Base-by-base conservation (phyloP, 2,329 filamentous ascomycete genomes). In the Ramularia collo-cygni region DNA sequence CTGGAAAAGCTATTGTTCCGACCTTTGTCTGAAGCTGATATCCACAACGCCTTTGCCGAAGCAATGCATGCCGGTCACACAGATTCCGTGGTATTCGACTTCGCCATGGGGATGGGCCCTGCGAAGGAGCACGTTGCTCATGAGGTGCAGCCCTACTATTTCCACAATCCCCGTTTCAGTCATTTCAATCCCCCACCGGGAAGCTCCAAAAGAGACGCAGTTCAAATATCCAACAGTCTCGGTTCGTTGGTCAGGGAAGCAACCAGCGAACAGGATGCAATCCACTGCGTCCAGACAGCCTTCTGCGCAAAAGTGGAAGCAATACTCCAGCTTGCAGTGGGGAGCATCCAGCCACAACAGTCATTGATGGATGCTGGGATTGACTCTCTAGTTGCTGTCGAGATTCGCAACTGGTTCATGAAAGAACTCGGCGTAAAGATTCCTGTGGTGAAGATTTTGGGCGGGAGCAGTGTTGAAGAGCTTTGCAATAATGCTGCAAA, bases 11-110 rank as follows among this genome's bases (percentile, higher is more conserved):
- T 24, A 6, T 6, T 6, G 10, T 24, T 24, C 21, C 6, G 6
- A 6, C 6, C 21, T 14, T 10, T 74, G 12, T 72, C 71, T 2
- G 72, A 75, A 52, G 59, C 62, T 3, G 70, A 74, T 38, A 50
- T 75, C 15, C 70, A 74, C 46, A 65, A 70, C 46, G 65, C 71
- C 59, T 70, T 75, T 44, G 59, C 71, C 9, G 70, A 75, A 48
- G 70, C 70, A 4, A 66, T 76, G 16, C 52, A 61, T 1, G 60
- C 62, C 0, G 69, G 71, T 1, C 56, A 31, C 2, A 31, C 35
- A 1, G 37, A 35, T 12, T 35, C 30, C 3, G 27, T 10, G 2
- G 9, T 38, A 1, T 37, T 32, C 8, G 35, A 53, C 3, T 55
- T 60, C 19, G 43, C 47, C 3, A 52, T 53, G 4, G 59, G 55